phyloP scores from a whole-genome alignment of 352 stramenopile species.

The Poterioochromonas sp. region DNA sequence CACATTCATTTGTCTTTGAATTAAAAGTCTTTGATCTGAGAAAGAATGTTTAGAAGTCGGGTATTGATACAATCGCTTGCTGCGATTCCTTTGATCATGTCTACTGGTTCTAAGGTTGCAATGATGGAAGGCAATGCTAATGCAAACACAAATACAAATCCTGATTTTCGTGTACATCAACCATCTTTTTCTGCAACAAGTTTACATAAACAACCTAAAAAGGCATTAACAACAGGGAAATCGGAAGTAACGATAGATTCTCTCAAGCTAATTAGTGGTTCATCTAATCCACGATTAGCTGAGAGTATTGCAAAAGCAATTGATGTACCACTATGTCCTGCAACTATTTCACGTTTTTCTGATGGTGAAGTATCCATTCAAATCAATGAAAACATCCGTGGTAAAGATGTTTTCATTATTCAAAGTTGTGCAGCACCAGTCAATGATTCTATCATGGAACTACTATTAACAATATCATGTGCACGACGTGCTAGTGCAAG shows the following conservation, averaged over 20 bases:
- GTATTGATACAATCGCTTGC: no score
- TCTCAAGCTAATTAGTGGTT: not conserved
- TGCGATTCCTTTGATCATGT: no score
- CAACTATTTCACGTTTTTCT: not conserved
- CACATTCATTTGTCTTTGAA: no score
- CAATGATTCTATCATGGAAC: constrained; percentile 87
- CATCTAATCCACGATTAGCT: not conserved
- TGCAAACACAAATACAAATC: no score
- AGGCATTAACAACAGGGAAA: not conserved
- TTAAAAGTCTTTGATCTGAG: no score
- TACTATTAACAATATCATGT: constrained; percentile 84
- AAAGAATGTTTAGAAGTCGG: no score
- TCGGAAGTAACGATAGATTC: not conserved
- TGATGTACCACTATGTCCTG: not conserved
- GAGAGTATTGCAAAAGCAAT: not conserved
- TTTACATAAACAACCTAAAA: not conserved
- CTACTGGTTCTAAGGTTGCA: no score
- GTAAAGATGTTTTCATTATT: constrained; percentile 86
- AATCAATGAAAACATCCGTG: constrained; percentile 51
- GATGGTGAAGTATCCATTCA: constrained; percentile 17
- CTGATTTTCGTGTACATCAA: no score
- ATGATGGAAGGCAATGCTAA: no score
- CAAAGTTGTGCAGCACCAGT: constrained; percentile 78
- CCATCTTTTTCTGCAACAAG: not conserved
- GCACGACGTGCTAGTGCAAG: constrained; percentile 81